Conservation (phyloP, 768 basidiomycete genomes). For the Russula ochroleuca region DNA sequence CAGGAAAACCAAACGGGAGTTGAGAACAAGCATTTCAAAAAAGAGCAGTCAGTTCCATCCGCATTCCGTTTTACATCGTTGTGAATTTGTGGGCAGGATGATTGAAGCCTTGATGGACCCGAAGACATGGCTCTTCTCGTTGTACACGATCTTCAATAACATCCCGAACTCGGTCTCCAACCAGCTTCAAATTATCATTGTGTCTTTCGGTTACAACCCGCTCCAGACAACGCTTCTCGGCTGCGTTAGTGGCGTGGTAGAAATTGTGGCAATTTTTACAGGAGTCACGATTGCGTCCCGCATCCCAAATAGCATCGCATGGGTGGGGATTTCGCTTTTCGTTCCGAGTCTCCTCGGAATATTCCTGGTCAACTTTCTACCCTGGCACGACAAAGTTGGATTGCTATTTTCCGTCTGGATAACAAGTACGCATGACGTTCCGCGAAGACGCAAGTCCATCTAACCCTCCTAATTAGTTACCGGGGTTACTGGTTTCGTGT, state of each 20-base stretch:
- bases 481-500: slow-evolving; percentile 54
- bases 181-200: slow-evolving; percentile 59
- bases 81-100: slow-evolving; percentile 42
- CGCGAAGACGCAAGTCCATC: not conserved
- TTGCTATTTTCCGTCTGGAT: slow-evolving; percentile 55
- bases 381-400: slow-evolving; percentile 62
- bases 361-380: slow-evolving; percentile 58
- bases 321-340: slow-evolving; percentile 53
- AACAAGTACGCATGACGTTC: slow-evolving; percentile 40
- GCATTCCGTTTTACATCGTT: not conserved
- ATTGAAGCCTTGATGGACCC: slow-evolving; percentile 63
- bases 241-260: slow-evolving; percentile 61
- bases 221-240: slow-evolving; percentile 66
- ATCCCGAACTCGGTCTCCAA: slow-evolving; percentile 67
- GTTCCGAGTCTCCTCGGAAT: slow-evolving; percentile 62
- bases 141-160: slow-evolving; percentile 58
- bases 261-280: slow-evolving; percentile 65
- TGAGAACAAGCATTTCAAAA: slow-evolving; percentile 79
- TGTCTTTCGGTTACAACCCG: slow-evolving; percentile 58
- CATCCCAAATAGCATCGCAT: slow-evolving; percentile 55
- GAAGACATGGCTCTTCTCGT: slow-evolving; percentile 73
- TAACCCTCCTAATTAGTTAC: slow-evolving; percentile 35
- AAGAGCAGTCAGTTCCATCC: slow-evolving; percentile 56
- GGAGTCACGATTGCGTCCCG: slow-evolving; percentile 57
- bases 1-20: slow-evolving; percentile 76